Evolutionary conservation across 2,329 filamentous ascomycete genomes (phyloP).

Genomic region (Aureobasidium sp.): DNA sequence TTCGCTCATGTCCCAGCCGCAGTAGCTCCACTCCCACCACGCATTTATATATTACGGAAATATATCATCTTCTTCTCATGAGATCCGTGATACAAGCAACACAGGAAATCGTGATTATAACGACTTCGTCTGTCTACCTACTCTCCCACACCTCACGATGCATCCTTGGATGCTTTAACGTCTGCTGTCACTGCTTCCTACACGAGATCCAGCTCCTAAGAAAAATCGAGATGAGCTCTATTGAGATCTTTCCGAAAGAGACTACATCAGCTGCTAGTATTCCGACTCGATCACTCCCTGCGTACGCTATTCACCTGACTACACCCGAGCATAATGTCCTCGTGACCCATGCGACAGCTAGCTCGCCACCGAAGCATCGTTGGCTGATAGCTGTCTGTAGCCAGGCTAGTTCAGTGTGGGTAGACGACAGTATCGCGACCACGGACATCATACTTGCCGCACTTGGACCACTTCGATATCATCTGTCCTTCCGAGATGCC

Average conservation of each 20-base stretch:
- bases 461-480: neutral
- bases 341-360: neutral
- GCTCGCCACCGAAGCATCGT: neutral
- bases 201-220: too few species aligned
- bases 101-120: neutral
- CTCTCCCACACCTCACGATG: neutral
- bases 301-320: too few species aligned
- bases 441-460: conserved; percentile 9
- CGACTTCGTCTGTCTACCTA: neutral
- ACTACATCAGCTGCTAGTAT: too few species aligned
- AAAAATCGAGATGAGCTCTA: too few species aligned
- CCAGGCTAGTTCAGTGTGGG: neutral
- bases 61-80: neutral
- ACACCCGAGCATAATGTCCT: too few species aligned
- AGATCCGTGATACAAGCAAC: neutral
- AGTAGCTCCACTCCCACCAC: neutral
- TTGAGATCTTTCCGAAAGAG: too few species aligned
- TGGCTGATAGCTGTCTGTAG: neutral
- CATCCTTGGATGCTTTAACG: too few species aligned
- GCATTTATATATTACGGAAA: neutral
- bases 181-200: too few species aligned
- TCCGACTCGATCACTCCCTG: too few species aligned
- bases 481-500: conserved; percentile 4
- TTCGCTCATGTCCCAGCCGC: neutral
- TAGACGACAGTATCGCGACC: neutral